Base-by-base conservation (phyloP, 148 eudicot species). In the Selenicereus undatus region DNA sequence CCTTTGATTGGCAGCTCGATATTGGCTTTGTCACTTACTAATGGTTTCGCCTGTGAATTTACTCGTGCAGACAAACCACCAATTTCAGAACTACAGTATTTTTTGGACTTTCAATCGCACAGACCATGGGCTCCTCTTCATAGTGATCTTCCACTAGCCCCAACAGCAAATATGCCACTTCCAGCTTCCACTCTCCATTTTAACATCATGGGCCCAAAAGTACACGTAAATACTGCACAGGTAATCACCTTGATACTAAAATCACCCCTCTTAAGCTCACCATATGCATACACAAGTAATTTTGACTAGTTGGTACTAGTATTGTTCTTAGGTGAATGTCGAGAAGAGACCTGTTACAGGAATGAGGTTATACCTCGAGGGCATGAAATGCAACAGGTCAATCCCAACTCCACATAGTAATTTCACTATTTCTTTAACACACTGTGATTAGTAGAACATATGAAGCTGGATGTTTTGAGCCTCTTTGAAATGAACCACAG, bases 81-180 rank as follows among this genome's bases (percentile, higher is more conserved):
- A 0, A 54, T 94, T 75, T 77, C 83, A 35, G 98, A 94, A 76
- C 73, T 94, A 62, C 87, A 84, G 76, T 94, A 91, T 79, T 94
- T 94, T 48, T 74, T 94, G 73, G 98, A 93, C 80, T 94, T 93
- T 82, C 98, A 94, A 87, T 88, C 87, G 8, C 90, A 88, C 84
- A 93, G 82, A 74, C 71, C 80, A 35, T 94, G 98, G 98, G 98
- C 97, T 76, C 98, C 98, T 10, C 62, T 91, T 30, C 94, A 89
- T 77, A 89, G 85, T 79, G 98, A 93, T 79, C 94, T 93, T 48
- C 94, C 97, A 35, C 76, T 94, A 81, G 90, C 93, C 71, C 94
- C 93, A n/a, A 82, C 85, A 0, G 82, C 84, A 64, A 89, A 84
- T 12, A 89, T 77, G 80, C 79, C 91, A 36, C 66, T 79, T 35